Conservation (phyloP, 768 basidiomycete species). For the Mycena latifolia region DNA sequence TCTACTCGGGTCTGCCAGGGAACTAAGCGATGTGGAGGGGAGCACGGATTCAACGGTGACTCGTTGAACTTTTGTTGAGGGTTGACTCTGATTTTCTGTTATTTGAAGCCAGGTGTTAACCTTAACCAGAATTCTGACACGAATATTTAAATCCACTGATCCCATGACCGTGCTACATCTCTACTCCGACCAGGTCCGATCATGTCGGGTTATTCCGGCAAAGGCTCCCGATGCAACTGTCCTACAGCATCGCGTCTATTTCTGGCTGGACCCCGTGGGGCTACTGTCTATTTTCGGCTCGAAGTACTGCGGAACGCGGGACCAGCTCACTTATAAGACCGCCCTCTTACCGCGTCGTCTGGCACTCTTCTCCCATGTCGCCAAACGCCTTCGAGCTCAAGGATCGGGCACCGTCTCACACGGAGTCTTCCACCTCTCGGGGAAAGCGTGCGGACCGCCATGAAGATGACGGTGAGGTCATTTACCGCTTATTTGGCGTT, state of each 20-base stretch:
- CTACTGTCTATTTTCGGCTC: neutral
- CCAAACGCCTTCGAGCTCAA: slow-evolving; percentile 16
- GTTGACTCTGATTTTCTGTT: no score
- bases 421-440: slow-evolving; percentile 17
- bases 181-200: no score
- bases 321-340: slow-evolving; percentile 19
- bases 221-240: no score
- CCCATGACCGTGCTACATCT: no score
- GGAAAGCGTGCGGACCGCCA: slow-evolving; percentile 24
- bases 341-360: neutral
- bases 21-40: no score
- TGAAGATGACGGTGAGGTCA: slow-evolving; percentile 11
- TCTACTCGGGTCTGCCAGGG: no score
- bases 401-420: slow-evolving; percentile 10
- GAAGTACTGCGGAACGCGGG: slow-evolving; percentile 14
- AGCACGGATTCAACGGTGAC: no score
- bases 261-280: neutral
- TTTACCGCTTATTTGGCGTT: neutral
- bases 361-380: slow-evolving; percentile 7
- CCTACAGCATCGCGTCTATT: neutral
- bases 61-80: no score
- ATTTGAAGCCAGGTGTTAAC: no score
- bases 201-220: no score
- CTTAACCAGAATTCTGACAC: no score
- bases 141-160: no score